phyloP scores from a whole-genome alignment of 2,329 filamentous ascomycete genomes.

The Orbilia blumenaviensis region DNA sequence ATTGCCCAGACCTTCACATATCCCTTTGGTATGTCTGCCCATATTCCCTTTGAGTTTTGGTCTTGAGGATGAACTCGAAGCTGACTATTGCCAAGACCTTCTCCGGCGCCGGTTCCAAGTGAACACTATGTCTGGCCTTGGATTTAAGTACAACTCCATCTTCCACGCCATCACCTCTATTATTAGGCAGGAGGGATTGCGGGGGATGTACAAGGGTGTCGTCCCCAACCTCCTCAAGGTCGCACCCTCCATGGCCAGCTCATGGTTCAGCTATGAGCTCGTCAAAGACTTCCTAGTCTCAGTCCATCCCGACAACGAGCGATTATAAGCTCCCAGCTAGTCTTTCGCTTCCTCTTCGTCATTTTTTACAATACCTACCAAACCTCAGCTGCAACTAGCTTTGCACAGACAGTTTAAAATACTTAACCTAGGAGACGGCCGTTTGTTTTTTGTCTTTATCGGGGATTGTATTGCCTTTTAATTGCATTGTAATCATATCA shows the following conservation, averaged over 20 bases:
- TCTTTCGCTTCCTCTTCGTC: background rate
- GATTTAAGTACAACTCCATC: constrained; percentile 91
- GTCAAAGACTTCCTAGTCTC: constrained; percentile 84
- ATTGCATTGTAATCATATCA: constrained; percentile 50
- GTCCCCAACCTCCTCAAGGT: constrained; percentile 95
- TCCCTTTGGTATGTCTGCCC: constrained; percentile 76
- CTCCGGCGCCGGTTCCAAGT: constrained; percentile 94
- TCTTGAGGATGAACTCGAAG: background rate
- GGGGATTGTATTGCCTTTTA: background rate
- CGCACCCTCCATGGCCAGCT: constrained; percentile 97
- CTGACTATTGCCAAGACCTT: constrained; percentile 64
- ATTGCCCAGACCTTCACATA: constrained; percentile 98
- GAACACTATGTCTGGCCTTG: constrained; percentile 99
- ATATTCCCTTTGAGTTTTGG: constrained; percentile 1
- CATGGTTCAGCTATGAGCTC: constrained; percentile 96
- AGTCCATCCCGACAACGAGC: constrained; percentile 63
- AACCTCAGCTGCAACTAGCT: background rate
- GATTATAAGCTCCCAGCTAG: constrained; percentile 2
- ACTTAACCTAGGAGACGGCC: background rate
- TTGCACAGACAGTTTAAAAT: background rate
- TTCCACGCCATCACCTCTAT: constrained; percentile 84
- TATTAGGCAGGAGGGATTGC: constrained; percentile 80
- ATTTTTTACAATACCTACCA: background rate
- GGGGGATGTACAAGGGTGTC: constrained; percentile 93
- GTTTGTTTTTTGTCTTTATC: too few species aligned